Evolutionary conservation across 352 stramenopile species (phyloP).

Genomic region (Pythium phragmiticola): DNA sequence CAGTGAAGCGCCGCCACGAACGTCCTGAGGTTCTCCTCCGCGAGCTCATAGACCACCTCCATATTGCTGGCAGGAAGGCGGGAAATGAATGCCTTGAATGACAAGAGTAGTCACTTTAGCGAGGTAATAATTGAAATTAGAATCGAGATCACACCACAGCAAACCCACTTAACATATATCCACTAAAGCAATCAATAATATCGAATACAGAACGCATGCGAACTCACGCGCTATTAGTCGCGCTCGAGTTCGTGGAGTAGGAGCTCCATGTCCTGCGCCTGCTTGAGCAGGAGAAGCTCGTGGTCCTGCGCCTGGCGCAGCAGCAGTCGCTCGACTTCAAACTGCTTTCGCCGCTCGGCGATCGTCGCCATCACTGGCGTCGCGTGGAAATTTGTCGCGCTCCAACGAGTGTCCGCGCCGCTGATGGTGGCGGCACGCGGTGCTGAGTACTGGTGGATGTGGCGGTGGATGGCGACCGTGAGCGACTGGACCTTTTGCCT

Average conservation of each 20-base stretch:
- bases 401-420: background rate
- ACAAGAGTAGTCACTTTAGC: conserved; percentile 8
- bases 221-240: background rate
- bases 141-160: background rate
- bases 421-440: background rate
- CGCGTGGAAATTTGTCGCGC: background rate
- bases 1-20: conserved; percentile 79
- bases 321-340: conserved; percentile 8
- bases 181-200: background rate
- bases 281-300: background rate
- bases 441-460: background rate
- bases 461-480: background rate
- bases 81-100: conserved; percentile 11
- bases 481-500: conserved; percentile 1
- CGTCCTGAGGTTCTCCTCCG: conserved; percentile 73
- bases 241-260: conserved; percentile 2
- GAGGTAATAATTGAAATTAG: conserved; percentile 7
- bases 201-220: background rate
- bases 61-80: conserved; percentile 27
- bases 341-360: background rate
- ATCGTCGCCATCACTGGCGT: background rate
- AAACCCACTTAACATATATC: no score
- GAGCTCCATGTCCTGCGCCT: conserved; percentile 4
- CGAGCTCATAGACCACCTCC: conserved; percentile 72
- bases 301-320: conserved; percentile 9